Evolutionary conservation across 345 rosid species (phyloP).

Genomic region (Turritis glabra): DNA sequence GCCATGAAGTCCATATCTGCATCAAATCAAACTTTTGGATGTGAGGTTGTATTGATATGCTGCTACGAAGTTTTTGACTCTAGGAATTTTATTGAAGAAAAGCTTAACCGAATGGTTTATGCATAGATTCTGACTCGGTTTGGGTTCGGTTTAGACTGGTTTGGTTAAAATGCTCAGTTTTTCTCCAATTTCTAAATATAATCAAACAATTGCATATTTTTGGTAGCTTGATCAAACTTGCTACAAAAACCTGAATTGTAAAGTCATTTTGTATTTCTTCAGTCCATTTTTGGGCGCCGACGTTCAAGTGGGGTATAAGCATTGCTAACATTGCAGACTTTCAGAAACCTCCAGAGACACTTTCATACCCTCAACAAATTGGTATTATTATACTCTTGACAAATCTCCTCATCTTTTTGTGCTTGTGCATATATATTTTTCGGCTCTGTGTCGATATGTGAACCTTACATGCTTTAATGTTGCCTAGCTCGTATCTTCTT

Average conservation of each 20-base stretch:
- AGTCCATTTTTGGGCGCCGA: constrained; percentile 76
- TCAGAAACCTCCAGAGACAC: constrained; percentile 47
- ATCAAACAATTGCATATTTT: not conserved
- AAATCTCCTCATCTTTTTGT: too few relatives aligned
- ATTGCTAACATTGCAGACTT: constrained; percentile 55
- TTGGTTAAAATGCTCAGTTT: not conserved
- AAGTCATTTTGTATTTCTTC: constrained; percentile 14
- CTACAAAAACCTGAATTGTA: not conserved
- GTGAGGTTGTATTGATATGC: not conserved
- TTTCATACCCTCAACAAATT: constrained; percentile 53
- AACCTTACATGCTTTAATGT: too few relatives aligned
- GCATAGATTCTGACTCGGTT: not conserved
- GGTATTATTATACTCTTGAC: constrained; percentile 10
- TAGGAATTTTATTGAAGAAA: not conserved
- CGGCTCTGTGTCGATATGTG: too few relatives aligned
- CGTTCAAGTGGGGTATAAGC: constrained; percentile 54
- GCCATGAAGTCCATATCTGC: not conserved
- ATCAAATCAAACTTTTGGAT: not conserved
- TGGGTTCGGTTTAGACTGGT: not conserved
- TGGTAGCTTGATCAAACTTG: not conserved
- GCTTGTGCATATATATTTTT: too few relatives aligned
- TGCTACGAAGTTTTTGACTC: not conserved
- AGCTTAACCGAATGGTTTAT: not conserved
- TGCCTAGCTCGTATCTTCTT: not conserved
- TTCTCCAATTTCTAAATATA: not conserved